Conservation (phyloP, 257 asterid genomes). For the Forsythia suspensa region DNA sequence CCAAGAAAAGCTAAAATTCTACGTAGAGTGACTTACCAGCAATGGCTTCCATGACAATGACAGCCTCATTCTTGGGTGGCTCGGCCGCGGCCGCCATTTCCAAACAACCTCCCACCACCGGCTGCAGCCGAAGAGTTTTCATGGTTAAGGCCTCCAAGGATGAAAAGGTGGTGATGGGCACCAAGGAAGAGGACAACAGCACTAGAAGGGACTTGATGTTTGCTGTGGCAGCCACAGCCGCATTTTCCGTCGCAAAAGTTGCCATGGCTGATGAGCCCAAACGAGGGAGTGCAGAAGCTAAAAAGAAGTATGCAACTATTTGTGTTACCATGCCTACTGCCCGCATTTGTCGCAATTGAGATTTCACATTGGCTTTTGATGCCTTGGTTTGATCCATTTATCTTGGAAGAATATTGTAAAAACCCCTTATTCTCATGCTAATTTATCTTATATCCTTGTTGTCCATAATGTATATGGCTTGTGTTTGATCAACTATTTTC, state of each 20-base stretch:
- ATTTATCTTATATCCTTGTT: neutral
- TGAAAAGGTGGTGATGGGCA: slow-evolving; percentile 30
- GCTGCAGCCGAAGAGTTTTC: slow-evolving; percentile 35
- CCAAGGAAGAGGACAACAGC: slow-evolving; percentile 37
- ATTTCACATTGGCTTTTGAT: neutral
- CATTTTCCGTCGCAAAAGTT: slow-evolving; percentile 42
- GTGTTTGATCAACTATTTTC: neutral
- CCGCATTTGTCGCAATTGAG: slow-evolving; percentile 52
- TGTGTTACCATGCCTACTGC: slow-evolving; percentile 83
- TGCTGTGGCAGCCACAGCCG: slow-evolving; percentile 49
- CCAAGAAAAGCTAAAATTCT: neutral
- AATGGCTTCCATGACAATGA: slow-evolving; percentile 64
- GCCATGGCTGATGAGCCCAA: slow-evolving; percentile 64
- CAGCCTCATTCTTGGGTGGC: slow-evolving; percentile 56
- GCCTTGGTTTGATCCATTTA: neutral
- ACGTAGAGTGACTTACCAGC: neutral
- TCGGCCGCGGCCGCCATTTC: slow-evolving; percentile 30
- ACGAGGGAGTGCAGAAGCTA: slow-evolving; percentile 52
- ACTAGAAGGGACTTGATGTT: slow-evolving; percentile 65
- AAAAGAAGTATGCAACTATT: slow-evolving; percentile 67
- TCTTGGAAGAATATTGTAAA: neutral
- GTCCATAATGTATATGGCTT: neutral
- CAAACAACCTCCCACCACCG: slow-evolving; percentile 37
- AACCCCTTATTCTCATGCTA: slow-evolving; percentile 9
- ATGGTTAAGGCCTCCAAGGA: slow-evolving; percentile 48